These are phyloP conservation scores for Eucalyptus coolabah DNA, from an alignment of 345 rosid species.

Conservation along the genomic window DNA sequence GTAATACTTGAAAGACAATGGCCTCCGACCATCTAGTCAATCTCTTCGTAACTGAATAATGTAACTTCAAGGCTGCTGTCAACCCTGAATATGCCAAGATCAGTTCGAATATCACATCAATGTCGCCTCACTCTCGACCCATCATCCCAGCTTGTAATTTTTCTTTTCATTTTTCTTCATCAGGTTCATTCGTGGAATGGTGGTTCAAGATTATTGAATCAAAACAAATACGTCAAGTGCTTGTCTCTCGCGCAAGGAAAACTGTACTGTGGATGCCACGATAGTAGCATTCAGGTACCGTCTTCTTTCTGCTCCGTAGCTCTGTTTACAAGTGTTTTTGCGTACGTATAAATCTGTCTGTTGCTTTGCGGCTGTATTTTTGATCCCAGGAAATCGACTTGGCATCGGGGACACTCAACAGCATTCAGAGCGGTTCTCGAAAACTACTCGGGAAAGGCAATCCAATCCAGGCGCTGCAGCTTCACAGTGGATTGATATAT, in stretches of 20 bases:
- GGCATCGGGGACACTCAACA: constrained; percentile 42
- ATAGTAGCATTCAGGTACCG: constrained; percentile 51
- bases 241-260: constrained; percentile 43
- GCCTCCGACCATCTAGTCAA: neutral
- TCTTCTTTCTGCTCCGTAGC: neutral
- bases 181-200: constrained; percentile 66
- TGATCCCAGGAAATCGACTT: constrained; percentile 55
- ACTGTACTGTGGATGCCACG: constrained; percentile 64
- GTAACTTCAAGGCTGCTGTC: neutral
- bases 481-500: constrained; percentile 34
- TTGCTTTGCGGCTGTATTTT: neutral
- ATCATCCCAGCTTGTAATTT: neutral
- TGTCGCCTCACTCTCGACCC: neutral
- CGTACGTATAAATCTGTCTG: neutral
- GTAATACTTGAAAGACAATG: neutral
- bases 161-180: neutral
- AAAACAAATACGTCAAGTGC: constrained; percentile 35
- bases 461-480: constrained; percentile 37
- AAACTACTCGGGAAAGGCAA: constrained; percentile 47
- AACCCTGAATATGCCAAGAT: neutral
- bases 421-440: constrained; percentile 47
- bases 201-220: constrained; percentile 33
- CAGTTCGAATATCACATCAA: neutral
- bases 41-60: neutral
- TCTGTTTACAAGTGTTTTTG: neutral